phyloP scores from a whole-genome alignment of 2,329 filamentous ascomycete species.

The Periconia sp. region DNA sequence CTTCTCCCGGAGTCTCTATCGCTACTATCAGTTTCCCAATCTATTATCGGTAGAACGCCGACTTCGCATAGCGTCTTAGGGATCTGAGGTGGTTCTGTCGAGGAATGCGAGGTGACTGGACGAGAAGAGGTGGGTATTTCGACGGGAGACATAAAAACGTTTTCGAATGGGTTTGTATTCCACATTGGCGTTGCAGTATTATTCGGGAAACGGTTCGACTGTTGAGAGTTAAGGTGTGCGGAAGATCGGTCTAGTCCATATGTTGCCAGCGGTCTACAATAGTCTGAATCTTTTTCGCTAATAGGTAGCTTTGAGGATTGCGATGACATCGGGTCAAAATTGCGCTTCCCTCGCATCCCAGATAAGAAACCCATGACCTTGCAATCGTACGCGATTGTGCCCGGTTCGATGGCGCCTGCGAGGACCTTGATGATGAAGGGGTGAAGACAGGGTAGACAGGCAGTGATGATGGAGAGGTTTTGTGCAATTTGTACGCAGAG shows the following conservation, averaged over 20 bases:
- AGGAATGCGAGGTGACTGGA: conserved; percentile 9
- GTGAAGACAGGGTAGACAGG: conserved; percentile 32
- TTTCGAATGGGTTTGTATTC: conserved; percentile 16
- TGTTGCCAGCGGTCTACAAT: conserved; percentile 35
- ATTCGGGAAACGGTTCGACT: conserved; percentile 21
- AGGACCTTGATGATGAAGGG: conserved; percentile 31
- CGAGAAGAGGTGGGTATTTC: conserved; percentile 20
- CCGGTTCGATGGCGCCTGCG: conserved; percentile 18
- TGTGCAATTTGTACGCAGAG: conserved; percentile 36
- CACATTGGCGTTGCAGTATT: conserved; percentile 23
- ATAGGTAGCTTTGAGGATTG: conserved; percentile 18
- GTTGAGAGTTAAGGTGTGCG: conserved; percentile 24
- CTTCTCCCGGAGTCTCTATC: conserved; percentile 15
- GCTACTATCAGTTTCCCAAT: conserved; percentile 32
- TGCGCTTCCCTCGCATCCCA: conserved; percentile 3
- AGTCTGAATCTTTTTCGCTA: conserved; percentile 15
- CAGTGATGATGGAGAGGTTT: conserved; percentile 35
- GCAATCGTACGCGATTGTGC: conserved; percentile 13
- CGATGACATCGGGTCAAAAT: conserved; percentile 14
- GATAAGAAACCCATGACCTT: conserved; percentile 8
- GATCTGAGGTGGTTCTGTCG: conserved; percentile 10
- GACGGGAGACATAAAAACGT: conserved; percentile 33
- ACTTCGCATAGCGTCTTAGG: conserved; percentile 23
- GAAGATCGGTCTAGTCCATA: conserved; percentile 32
- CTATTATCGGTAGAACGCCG: conserved; percentile 25